Conservation (phyloP, 768 basidiomycete species). For the Dendrothele bispora region DNA sequence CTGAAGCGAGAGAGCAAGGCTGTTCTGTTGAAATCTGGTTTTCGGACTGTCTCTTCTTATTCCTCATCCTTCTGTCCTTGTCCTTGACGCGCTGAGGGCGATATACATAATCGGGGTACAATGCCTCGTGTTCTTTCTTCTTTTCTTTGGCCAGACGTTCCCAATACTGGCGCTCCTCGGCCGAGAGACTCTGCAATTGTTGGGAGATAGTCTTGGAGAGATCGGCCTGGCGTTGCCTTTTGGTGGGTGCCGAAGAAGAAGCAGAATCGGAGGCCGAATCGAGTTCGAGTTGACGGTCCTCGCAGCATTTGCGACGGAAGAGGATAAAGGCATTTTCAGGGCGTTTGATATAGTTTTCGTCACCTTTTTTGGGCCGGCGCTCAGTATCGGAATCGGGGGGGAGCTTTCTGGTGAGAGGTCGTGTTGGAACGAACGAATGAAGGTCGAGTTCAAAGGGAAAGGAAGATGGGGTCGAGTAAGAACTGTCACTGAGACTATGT, state of each 20-base stretch:
- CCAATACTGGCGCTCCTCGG: slow-evolving; percentile 72
- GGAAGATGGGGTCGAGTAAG: slow-evolving; percentile 59
- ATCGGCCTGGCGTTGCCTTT: slow-evolving; percentile 78
- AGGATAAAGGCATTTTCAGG: slow-evolving; percentile 86
- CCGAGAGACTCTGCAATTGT: slow-evolving; percentile 69
- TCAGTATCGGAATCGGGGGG: slow-evolving; percentile 51
- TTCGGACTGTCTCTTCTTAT: slow-evolving; percentile 15
- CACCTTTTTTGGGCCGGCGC: slow-evolving; percentile 66
- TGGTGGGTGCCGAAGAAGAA: slow-evolving; percentile 35
- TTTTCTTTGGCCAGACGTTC: slow-evolving; percentile 75
- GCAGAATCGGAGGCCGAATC: slow-evolving; percentile 44
- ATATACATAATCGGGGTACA: slow-evolving; percentile 79
- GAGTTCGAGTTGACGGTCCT: slow-evolving; percentile 62
- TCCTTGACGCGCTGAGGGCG: slow-evolving; percentile 67
- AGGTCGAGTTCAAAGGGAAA: slow-evolving; percentile 77
- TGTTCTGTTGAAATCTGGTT: neutral
- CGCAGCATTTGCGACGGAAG: slow-evolving; percentile 77
- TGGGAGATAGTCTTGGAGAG: slow-evolving; percentile 80
- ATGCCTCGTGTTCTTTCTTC: slow-evolving; percentile 74
- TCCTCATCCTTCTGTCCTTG: slow-evolving; percentile 46
- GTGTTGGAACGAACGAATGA: slow-evolving; percentile 40
- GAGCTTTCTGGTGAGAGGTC: slow-evolving; percentile 36
- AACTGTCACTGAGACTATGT: slow-evolving; percentile 63
- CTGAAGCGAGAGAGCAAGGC: too few relatives aligned
- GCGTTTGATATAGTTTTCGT: slow-evolving; percentile 81